Base-by-base conservation (phyloP, 2,329 filamentous ascomycete genomes). In the Aspergillus jensenii region DNA sequence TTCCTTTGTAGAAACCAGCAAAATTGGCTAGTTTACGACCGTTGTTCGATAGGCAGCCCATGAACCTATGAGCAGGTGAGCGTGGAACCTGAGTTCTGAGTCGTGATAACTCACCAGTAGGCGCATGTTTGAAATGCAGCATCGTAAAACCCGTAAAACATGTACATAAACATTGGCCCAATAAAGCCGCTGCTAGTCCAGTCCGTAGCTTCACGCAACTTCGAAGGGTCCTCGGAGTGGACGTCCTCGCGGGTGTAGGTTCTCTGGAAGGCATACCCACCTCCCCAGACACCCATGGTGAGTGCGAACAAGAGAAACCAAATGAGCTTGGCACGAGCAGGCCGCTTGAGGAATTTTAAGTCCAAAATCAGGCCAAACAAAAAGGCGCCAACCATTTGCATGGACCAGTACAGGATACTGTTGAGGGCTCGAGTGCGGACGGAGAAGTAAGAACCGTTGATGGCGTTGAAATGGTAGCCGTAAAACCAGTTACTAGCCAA, bases 41-140 rank as follows among this genome's bases (percentile, higher is more conserved):
- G 62, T 93, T 96, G 84, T 98, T 98, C 71, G 90, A 93, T 44
- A 97, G 82, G 7, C 93, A 86, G 51, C 93, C 93, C 89, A 98
- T 96, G 79, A 89, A 93, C 88, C 87, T 89, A 51, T 7, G 25
- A 23, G 41, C 3, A 15, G 15, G 31, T 12, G 35, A 39, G 37
- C 14, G 44, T 6, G 23, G 11, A 14, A 25, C 14, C 15, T n/a
- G 12, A 15, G 14, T 9, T 51, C 3, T 40, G 14, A 7, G 12
- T 15, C 8, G 37, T 37, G 17, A 48, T 12, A 35, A 71, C 80
- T 66, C 73, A 84, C 93, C 93, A 97, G 81, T 98, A 97, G 50
- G 93, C 87, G 68, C 82, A 87, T 0, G 91, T 93, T 79, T 98
- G 93, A 88, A 91, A 97, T 55, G 87, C 85, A 44, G 93, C 91